Evolutionary conservation across 1,139 yeast genomes (phyloP), one percentile per base, ranked within the genome.

Genomic region (Hyphopichia pseudoburtonii): DNA sequence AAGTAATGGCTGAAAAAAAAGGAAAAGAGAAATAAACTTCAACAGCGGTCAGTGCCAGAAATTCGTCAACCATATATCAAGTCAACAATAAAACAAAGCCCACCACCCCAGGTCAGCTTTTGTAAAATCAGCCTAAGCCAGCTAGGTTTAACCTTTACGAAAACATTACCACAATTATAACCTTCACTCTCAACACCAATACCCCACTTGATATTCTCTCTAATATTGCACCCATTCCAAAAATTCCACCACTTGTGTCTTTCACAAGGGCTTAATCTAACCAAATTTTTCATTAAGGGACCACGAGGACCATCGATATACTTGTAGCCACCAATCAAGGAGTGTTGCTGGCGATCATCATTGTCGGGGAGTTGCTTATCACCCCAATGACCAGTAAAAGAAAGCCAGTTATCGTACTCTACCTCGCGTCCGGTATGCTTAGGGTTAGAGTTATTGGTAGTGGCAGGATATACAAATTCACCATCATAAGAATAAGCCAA

Each of bases 231-330:
- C 1, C 88, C 84, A 36, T 77, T 74, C 79, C 82, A 73, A 48
- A 80, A 70, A 56, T 83, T 82, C 86, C 88, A 84, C 96, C 96
- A 87, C 57, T 88, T 89, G 41, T 79, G 72, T 33, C 94, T 65
- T 57, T 89, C 95, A 56, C 98, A 92, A 1, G 94, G 81, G 14
- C 78, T 73, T 2, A 66, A 57, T 39, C 97, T 70, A 33, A 74
- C 57, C 37, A 92, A 67, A 52, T 88, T 85, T 60, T 92, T 92
- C 43, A 73, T 70, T 38, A 90, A 60, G 0, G 98, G 98, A 0
- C 98, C 98, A 1, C 76, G 65, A 3, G 98, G 98, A 0, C 97
- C 98, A 52, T 85, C 89, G 36, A 92, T 89, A 56, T 84, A 87
- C 48, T 79, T 78, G 83, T 90, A 84, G 43, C 94, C 96, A 46